Evolutionary conservation across 768 basidiomycete species (phyloP).

Genomic region (Tulasnella sp.): DNA sequence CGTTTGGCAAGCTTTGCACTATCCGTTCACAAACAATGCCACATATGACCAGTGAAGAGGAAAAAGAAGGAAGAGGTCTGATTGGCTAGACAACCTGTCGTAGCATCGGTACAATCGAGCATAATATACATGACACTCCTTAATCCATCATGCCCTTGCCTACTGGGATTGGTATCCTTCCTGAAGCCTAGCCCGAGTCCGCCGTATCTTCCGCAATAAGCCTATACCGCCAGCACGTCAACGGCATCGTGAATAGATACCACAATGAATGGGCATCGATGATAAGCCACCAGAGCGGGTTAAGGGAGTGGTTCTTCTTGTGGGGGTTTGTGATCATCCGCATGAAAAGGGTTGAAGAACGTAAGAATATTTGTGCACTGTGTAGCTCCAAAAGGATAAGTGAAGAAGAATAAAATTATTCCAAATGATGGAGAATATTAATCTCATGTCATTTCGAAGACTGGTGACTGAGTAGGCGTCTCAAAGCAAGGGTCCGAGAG

Average conservation of each 20-base stretch:
- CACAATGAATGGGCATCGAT: constrained; percentile 91
- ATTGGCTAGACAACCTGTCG: neutral
- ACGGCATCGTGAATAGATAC: constrained; percentile 79
- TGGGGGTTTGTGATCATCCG: neutral
- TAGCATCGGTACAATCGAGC: neutral
- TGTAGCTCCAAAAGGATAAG: no score
- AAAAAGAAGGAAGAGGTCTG: neutral
- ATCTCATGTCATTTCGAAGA: neutral
- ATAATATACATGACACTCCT: neutral
- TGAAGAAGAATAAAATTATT: no score
- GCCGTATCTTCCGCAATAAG: constrained; percentile 68
- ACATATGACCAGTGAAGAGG: neutral
- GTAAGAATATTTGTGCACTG: neutral
- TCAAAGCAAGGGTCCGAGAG: no score
- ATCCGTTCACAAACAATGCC: neutral
- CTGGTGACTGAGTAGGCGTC: neutral
- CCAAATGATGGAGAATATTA: no score
- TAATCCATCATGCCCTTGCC: neutral
- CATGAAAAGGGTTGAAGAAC: neutral
- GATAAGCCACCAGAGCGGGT: constrained; percentile 59
- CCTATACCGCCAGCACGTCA: constrained; percentile 76
- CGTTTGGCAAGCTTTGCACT: neutral
- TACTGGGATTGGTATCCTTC: constrained; percentile 1
- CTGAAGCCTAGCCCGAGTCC: constrained; percentile 53
- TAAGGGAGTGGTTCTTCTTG: no score